Base-by-base conservation (phyloP, 805 yeast genomes). In the Pichia phayaonensis region DNA sequence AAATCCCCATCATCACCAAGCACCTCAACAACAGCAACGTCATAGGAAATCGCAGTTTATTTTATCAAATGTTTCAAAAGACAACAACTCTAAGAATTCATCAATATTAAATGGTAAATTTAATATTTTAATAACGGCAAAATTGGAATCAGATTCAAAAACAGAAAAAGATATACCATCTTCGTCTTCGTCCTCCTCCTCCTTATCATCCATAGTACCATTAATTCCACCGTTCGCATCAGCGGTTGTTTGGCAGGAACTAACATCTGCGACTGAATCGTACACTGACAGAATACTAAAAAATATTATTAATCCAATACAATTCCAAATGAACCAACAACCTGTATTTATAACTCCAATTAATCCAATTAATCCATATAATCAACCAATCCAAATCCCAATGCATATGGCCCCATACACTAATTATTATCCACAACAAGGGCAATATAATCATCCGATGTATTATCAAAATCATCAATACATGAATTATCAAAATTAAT, bases 81-180 rank as follows among this genome's bases (percentile, higher is more conserved):
- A 60, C 39, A 56, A 51, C 16, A 34, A 34, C n/a, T 52, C 59
- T 8, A 27, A 51, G 24, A 57, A 49, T 18, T 43, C 38, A 18
- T 49, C 42, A 13, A 66, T 64, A 13, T 73, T 81, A 49, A 66
- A 63, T 44, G 58, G 58, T 26, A 64, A 73, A 42, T 83, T 83
- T 66, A 81, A 75, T 61, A 67, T 83, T 56, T 77, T 84, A 54
- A 55, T 72, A 18, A 73, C 76, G 26, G 72, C 79, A 4, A 73
- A 73, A 64, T 57, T 59, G 23, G 69, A 66, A 40, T 67, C 60
- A 44, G 23, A 52, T 21, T 48, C 55, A 27, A 54, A 61, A 54
- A 57, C 64, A 53, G 4, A 36, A 3, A 2, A 18, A 34, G 38
- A 18, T 11, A 38, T 21, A n/a, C 16, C 20, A 31, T 23, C 13